phyloP scores from a whole-genome alignment of 306 rosid genomes.

The Inga leiocalycina region DNA sequence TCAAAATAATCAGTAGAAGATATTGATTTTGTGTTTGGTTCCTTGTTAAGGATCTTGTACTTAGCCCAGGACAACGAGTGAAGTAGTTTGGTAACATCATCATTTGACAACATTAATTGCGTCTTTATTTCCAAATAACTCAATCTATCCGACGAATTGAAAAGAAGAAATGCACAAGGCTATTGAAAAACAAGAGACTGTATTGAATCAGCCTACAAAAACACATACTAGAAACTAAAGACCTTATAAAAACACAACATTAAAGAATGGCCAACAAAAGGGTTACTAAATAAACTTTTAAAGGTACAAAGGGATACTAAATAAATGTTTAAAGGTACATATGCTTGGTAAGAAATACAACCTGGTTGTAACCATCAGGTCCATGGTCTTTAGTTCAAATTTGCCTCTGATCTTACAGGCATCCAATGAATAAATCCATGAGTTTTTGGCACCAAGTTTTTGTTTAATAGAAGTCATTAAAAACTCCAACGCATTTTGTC shows the following conservation, averaged over 20 bases:
- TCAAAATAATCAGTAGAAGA: constrained; percentile 67
- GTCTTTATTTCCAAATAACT: constrained; percentile 85
- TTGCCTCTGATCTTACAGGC: constrained; percentile 80
- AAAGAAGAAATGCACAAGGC: constrained; percentile 90
- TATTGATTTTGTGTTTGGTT: constrained; percentile 74
- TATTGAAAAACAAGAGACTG: constrained; percentile 32
- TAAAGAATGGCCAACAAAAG: background rate
- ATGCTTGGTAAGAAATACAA: constrained; percentile 26
- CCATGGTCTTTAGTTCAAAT: constrained; percentile 80
- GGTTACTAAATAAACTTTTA: background rate
- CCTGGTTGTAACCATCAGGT: constrained; percentile 92
- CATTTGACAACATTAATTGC: constrained; percentile 74
- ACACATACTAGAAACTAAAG: constrained; percentile 8
- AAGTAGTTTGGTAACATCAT: constrained; percentile 82
- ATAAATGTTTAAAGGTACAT: background rate
- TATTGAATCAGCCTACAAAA: constrained; percentile 29
- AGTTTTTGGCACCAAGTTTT: constrained; percentile 89
- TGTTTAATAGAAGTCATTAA: constrained; percentile 82
- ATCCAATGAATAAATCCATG: constrained; percentile 95
- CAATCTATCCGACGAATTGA: constrained; percentile 79
- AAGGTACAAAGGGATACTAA: background rate
- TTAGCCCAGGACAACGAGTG: constrained; percentile 94
- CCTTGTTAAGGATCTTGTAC: constrained; percentile 84
- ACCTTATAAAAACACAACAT: background rate
- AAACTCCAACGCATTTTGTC: constrained; percentile 91